These are phyloP conservation scores for Choanephora cucurbitarum DNA, from an alignment of 371 early-diverging fungal species.

Conservation along the genomic window DNA sequence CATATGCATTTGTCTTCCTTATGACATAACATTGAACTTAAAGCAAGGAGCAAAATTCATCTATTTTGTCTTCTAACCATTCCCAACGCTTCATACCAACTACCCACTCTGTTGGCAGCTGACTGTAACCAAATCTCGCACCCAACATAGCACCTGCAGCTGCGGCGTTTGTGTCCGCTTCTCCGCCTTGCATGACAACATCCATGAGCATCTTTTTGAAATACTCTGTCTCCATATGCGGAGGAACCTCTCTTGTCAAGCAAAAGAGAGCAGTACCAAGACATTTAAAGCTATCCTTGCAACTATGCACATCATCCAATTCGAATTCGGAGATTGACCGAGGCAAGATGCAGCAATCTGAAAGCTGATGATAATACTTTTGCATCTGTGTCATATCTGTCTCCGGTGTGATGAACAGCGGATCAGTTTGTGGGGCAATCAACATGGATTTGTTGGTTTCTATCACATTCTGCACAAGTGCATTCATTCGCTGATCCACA, in stretches of 20 bases:
- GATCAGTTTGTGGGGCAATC: conserved; percentile 44
- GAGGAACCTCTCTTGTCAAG: conserved; percentile 47
- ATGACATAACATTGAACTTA: conserved; percentile 13
- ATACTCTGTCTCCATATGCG: conserved; percentile 36
- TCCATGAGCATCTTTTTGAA: conserved; percentile 57
- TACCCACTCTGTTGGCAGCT: conserved; percentile 59
- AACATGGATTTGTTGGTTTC: conserved; percentile 55
- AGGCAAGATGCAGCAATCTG: conserved; percentile 35
- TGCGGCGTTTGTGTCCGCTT: conserved; percentile 68
- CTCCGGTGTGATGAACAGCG: conserved; percentile 47
- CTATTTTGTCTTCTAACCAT: conserved; percentile 51
- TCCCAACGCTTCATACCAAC: conserved; percentile 54
- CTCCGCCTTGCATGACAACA: conserved; percentile 64
- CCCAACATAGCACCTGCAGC: conserved; percentile 69
- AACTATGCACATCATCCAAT: conserved; percentile 43
- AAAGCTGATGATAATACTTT: conserved; percentile 34
- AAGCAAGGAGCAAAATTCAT: conserved; percentile 48
- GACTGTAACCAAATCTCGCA: conserved; percentile 54
- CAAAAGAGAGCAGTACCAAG: conserved; percentile 58
- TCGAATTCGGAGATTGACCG: conserved; percentile 25
- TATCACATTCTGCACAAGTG: conserved; percentile 49
- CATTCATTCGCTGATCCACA: conserved; percentile 39
- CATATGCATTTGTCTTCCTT: neutral
- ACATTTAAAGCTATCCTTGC: conserved; percentile 61
- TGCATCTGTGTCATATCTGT: conserved; percentile 38